phyloP scores from a whole-genome alignment of 805 yeast species.

The Candida qinlingensis region DNA sequence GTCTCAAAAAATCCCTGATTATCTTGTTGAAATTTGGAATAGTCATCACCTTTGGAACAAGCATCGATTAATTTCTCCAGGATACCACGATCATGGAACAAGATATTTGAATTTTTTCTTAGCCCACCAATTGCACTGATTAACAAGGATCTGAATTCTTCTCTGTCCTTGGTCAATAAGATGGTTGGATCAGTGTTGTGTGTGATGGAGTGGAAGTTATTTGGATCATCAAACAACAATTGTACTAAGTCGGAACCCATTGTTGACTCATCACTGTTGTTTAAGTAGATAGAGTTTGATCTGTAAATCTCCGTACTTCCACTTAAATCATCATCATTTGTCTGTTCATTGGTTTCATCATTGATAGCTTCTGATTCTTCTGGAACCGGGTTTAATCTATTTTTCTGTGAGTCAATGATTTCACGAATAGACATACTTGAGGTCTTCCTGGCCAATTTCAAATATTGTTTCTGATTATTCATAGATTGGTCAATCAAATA shows the following conservation, averaged over 20 bases:
- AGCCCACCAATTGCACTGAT: conserved; percentile 39
- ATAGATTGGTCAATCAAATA: conserved; percentile 19
- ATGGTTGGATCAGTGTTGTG: conserved; percentile 35
- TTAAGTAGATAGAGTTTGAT: conserved; percentile 23
- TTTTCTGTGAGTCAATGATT: conserved; percentile 9
- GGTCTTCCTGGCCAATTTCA: conserved; percentile 17
- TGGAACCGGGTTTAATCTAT: not conserved
- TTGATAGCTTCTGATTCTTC: not conserved
- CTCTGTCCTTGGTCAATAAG: conserved; percentile 14
- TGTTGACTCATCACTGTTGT: conserved; percentile 15
- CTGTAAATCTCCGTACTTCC: conserved; percentile 9
- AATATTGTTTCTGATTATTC: conserved; percentile 14
- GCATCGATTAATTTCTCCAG: conserved; percentile 11
- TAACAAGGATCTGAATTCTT: conserved; percentile 24
- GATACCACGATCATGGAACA: conserved; percentile 10
- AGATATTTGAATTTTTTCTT: conserved; percentile 32
- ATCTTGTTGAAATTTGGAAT: conserved; percentile 9
- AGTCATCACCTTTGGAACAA: conserved; percentile 8
- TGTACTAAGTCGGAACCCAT: conserved; percentile 6
- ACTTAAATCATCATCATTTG: not conserved
- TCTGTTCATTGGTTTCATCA: not conserved
- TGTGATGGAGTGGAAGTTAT: conserved; percentile 29
- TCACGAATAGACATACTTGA: conserved; percentile 22
- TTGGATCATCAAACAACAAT: conserved; percentile 31
- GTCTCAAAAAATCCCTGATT: conserved; percentile 7